phyloP scores from a whole-genome alignment of 345 rosid genomes.

The Acer negundo region DNA sequence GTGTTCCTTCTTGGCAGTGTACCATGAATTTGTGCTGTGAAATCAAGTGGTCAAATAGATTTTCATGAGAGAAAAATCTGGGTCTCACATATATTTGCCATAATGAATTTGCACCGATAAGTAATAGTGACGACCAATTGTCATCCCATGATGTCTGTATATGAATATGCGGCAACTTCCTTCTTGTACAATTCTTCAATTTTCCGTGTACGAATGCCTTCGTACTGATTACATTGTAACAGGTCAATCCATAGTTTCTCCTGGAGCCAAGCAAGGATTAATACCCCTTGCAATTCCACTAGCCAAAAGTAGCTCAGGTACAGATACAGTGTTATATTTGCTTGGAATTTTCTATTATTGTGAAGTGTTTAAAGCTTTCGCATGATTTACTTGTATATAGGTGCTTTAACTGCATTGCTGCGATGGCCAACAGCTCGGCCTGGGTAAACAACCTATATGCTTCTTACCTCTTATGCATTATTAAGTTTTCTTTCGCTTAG shows the following conservation, averaged over 20 bases:
- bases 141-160: neutral
- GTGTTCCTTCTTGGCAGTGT: neutral
- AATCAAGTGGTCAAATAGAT: neutral
- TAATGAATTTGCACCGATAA: neutral
- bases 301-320: conserved; percentile 59
- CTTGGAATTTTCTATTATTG: conserved; percentile 4
- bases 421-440: conserved; percentile 91
- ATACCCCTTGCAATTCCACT: conserved; percentile 78
- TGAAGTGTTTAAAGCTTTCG: conserved; percentile 8
- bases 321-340: conserved; percentile 5
- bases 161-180: neutral
- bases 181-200: neutral
- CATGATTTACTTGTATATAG: conserved; percentile 33
- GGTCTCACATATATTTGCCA: neutral
- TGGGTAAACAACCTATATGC: conserved; percentile 43
- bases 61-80: neutral
- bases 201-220: too few relatives aligned
- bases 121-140: neutral
- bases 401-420: conserved; percentile 67
- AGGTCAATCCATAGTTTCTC: conserved; percentile 76
- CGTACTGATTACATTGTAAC: neutral
- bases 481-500: conserved; percentile 17
- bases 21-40: neutral
- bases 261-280: conserved; percentile 71
- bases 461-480: neutral